These are phyloP conservation scores for Hypsizygus marmoreus DNA, from an alignment of 768 basidiomycete species.

Conservation along the genomic window DNA sequence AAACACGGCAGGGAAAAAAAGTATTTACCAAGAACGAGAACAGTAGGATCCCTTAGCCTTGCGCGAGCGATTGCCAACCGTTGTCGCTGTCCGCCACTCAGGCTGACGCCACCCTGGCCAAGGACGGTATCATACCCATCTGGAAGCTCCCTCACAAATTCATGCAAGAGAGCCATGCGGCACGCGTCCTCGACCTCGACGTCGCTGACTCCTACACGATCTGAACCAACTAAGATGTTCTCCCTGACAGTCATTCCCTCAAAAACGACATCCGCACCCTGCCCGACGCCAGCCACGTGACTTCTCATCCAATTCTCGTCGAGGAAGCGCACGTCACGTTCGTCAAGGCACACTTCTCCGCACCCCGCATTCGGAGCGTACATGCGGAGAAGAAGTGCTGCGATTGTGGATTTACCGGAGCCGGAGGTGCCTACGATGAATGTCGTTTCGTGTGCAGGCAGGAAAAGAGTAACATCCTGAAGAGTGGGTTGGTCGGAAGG, in stretches of 20 bases:
- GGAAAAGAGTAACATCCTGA: slow-evolving; percentile 60
- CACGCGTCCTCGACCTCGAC: slow-evolving; percentile 85
- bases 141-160: slow-evolving; percentile 83
- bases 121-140: slow-evolving; percentile 86
- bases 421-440: slow-evolving; percentile 93
- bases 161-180: slow-evolving; percentile 81
- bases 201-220: slow-evolving; percentile 43
- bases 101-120: slow-evolving; percentile 69
- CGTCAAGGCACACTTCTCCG: slow-evolving; percentile 80
- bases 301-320: slow-evolving; percentile 68
- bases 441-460: slow-evolving; percentile 79
- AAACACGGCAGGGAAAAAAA: background rate
- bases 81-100: slow-evolving; percentile 94
- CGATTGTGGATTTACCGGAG: slow-evolving; percentile 90
- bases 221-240: slow-evolving; percentile 76
- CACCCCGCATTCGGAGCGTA: slow-evolving; percentile 65
- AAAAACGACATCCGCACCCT: slow-evolving; percentile 73
- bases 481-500: slow-evolving; percentile 54
- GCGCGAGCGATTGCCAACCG: slow-evolving; percentile 88
- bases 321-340: slow-evolving; percentile 75
- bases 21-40: slow-evolving; percentile 85
- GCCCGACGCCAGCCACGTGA: slow-evolving; percentile 77
- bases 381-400: slow-evolving; percentile 77
- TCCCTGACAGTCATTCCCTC: slow-evolving; percentile 82
- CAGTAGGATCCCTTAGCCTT: slow-evolving; percentile 78